Base-by-base conservation (phyloP, 371 early-diverging fungal species). In the Coemansia sp. region DNA sequence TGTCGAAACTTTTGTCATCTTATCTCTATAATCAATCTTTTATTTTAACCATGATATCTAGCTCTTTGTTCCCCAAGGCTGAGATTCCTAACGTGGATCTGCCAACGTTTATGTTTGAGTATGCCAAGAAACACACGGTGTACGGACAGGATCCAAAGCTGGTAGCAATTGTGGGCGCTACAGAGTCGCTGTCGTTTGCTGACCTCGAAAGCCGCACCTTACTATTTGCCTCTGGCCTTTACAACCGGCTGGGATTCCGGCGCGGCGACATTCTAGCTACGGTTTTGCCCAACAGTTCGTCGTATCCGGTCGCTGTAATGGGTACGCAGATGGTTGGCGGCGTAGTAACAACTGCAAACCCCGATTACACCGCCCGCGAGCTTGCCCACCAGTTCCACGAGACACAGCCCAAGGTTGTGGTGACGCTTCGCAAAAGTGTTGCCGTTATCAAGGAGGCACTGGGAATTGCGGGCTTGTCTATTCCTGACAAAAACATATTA, bases 331-430 rank as follows among this genome's bases (percentile, higher is more conserved):
- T 78, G 67, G 68, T 80, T 61, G 92, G 92, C 5, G 92, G 91
- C 6, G 72, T 86, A 2, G 76, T 87, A 18, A 83, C 89, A 1
- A 83, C 88, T n/a, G 90, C 87, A 39, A 95, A 92, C 64, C 90
- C 92, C 6, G 81, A 82, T 16, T 93, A 93, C 74, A 92, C 86
- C 0, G 78, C 83, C 5, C 82, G 84, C 37, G 95, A 95, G 71
- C 81, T 93, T 16, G 86, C 86, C 0, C 83, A 86, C 68, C 80
- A 80, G 59, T 56, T 80, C 27, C 26, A 63, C n/a, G 57, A 62
- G 51, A 73, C 80, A 13, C 42, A 60, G n/a, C 60, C 80, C 42
- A 67, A 65, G 59, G 53, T 60, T 7, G 48, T 80, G 0, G 72
- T 74, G 34, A 77, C 80, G 1, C 29, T 62, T 34, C 53, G 66